Evolutionary conservation across 2,329 filamentous ascomycete genomes (phyloP), one percentile per base, ranked within the genome.

Genomic region (Colletotrichum sp.): DNA sequence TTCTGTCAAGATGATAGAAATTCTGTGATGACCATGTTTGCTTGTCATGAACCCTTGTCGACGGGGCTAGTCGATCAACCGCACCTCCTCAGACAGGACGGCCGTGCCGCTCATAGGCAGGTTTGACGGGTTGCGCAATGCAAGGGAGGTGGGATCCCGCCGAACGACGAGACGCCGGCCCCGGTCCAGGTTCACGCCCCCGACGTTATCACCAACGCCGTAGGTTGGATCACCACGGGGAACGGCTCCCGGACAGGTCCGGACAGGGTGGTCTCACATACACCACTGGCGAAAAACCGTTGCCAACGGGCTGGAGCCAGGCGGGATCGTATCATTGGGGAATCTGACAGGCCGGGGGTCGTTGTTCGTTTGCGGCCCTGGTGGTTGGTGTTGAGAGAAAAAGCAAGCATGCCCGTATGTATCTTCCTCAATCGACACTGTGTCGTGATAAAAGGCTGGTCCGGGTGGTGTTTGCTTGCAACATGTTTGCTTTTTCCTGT

Each of bases 401-500:
- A 76, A 64, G 52, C 15, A 75, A 70, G 24, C 16, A 48, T 71
- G 66, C 34, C 36, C 15, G 59, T 57, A 74, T 68, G 70, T 68
- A 76, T 18, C 64, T 70, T 39, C 3, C 18, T 9, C 24, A 18
- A 64, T 76, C 65, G 65, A 65, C 59, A 74, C 65, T 60, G 65
- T 70, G 64, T 34, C 32, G 28, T 59, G 24, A 48, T 43, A 30
- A 34, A n/a, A 34, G 36, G n/a, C 15, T 5, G 28, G 10, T 28
- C 18, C 48, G 24, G 52, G 30, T 55, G 24, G 26, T 63, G 63
- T 34, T 61, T 63, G 68, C 69, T 52, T 68, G 63, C 36, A 43
- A 18, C 32, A 71, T 67, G 30, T 32, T 76, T 76, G 48, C 74
- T 75, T 75, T 74, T 76, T 63, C 28, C 30, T 67, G 30, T 24